Evolutionary conservation across 441 rosid species (phyloP), one percentile per base, ranked within the genome.

Genomic region (Corymbia calophylla): DNA sequence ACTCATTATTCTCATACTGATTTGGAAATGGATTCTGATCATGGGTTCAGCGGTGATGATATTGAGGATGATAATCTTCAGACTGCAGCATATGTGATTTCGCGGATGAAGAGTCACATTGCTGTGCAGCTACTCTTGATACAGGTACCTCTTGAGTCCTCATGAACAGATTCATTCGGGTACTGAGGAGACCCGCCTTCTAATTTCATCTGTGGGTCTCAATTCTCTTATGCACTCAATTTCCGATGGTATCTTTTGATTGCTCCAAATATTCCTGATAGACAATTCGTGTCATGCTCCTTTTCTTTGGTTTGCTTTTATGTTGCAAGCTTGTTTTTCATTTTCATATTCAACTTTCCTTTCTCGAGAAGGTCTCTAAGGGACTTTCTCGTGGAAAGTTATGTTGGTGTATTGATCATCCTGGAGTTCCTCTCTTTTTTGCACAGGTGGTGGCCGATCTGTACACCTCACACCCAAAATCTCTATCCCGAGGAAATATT

Each of bases 101-200:
- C 98, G 54, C 95, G 98, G 91, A 95, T 94, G 92, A 97, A 96
- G 94, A 93, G 95, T 94, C 98, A 97, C 92, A 95, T 98, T 87
- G 91, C 97, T 13, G 92, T 96, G 89, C 99, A 96, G 93, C 96
- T 97, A 89, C 97, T 94, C 85, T 93, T 96, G 88, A 87, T 95
- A 77, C 97, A 97, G 98, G 99, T 98, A 87, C 81, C 35, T 51
- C n/a, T 80, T 48, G 32, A 56, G 17, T 39, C 84, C 51, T 23
- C 39, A 86, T 19, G 29, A 32, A 54, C 48, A 21, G 60, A 53
- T 32, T 39, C 62, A 7, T 86, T 86, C 10, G 18, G 1, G n/a
- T 73, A 21, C 48, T 8, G 48, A 73, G 25, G 49, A 21, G 84
- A 44, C 51, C 49, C 49, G 3, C 51, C 84, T 39, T 23, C 48